Evolutionary conservation across 176 grass and related monocot species (phyloP).

Genomic region (Aegilops umbellulata): DNA sequence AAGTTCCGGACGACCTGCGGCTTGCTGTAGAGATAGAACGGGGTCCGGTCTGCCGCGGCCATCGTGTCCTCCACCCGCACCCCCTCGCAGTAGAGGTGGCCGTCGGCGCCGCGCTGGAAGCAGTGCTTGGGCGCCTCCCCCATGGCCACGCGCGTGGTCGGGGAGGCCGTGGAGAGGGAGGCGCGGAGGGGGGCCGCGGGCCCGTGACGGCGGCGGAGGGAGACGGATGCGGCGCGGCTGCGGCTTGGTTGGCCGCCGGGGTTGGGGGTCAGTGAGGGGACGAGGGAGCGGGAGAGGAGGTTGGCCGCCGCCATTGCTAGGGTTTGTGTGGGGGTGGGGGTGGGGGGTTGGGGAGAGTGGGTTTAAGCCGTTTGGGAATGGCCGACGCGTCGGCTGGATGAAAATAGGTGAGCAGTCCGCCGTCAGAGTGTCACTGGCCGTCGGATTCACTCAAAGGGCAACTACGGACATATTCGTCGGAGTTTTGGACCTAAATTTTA

Average conservation of each 20-base stretch:
- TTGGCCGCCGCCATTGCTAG: slow-evolving; percentile 69
- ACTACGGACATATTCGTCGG: too few relatives aligned
- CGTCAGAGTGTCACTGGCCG: not conserved
- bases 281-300: slow-evolving; percentile 39
- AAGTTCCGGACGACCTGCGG: slow-evolving; percentile 85
- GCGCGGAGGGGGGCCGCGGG: slow-evolving; percentile 25
- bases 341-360: not conserved
- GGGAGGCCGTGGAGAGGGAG: slow-evolving; percentile 39
- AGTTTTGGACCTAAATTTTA: too few relatives aligned
- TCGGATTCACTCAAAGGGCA: not conserved
- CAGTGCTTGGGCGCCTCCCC: slow-evolving; percentile 44
- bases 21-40: slow-evolving; percentile 98
- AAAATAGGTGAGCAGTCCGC: not conserved
- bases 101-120: slow-evolving; percentile 63
- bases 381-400: not conserved
- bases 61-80: slow-evolving; percentile 76
- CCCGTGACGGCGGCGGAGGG: not conserved
- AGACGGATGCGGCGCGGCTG: not conserved
- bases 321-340: not conserved
- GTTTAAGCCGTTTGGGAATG: not conserved
- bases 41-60: slow-evolving; percentile 67
- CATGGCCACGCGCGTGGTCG: slow-evolving; percentile 6
- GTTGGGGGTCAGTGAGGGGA: slow-evolving; percentile 20
- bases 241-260: not conserved
- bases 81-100: slow-evolving; percentile 82